Conservation (phyloP, 305 asterid genomes). For the Coffea humblotiana region DNA sequence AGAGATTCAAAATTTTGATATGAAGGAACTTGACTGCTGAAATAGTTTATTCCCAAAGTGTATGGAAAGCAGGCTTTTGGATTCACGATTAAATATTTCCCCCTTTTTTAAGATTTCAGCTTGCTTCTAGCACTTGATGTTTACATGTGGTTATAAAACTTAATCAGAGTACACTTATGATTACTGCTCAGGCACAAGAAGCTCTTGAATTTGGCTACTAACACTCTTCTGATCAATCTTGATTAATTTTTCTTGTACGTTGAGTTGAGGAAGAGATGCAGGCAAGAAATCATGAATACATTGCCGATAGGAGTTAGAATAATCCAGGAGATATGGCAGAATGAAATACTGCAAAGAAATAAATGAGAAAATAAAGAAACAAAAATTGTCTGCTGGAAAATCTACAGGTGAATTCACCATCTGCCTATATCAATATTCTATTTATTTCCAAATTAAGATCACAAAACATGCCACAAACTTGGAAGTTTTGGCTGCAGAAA, state of each 20-base stretch:
- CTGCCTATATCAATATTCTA: not conserved
- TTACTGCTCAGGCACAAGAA: not conserved
- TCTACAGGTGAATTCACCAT: not conserved
- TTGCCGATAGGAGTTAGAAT: not conserved
- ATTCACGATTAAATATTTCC: not conserved
- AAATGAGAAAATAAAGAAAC: not conserved
- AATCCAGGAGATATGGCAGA: no score
- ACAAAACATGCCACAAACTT: not conserved
- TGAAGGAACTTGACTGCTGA: not conserved
- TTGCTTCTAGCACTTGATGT: not conserved
- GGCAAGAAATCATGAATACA: not conserved
- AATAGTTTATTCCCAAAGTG: not conserved
- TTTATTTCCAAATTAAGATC: not conserved
- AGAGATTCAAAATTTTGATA: not conserved
- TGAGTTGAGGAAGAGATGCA: not conserved
- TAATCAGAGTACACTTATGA: not conserved
- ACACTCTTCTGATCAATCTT: not conserved
- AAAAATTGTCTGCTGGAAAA: not conserved
- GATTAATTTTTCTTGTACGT: not conserved
- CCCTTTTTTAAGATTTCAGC: not conserved
- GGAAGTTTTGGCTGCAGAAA: conserved; percentile 6
- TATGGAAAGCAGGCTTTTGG: not conserved
- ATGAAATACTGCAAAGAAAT: not conserved
- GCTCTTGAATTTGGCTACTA: not conserved
- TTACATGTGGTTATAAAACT: not conserved